Percentiles rank a stretch among this genome's conserved stretches.
phyloP scores from a whole-genome alignment of 192 early-diverging fungal species.

The Mortierella alpina region DNA sequence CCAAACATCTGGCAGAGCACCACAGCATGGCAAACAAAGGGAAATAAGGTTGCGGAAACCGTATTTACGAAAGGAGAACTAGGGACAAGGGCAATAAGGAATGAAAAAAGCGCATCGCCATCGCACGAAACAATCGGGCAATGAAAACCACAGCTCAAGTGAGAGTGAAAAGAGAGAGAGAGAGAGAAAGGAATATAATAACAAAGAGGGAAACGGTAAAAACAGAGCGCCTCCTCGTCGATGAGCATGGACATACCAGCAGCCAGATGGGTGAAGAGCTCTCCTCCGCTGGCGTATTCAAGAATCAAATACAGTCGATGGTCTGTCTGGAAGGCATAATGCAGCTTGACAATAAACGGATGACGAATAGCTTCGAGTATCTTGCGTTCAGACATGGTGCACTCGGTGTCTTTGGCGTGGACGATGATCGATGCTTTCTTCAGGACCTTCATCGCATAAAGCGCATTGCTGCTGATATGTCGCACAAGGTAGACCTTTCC shows the following conservation, averaged over 20 bases:
- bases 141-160: not conserved
- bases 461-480: constrained; percentile 64
- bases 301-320: constrained; percentile 90
- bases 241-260: constrained; percentile 58
- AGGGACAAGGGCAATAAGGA: not conserved
- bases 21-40: not conserved
- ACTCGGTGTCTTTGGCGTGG: constrained; percentile 80
- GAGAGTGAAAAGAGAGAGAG: constrained; percentile 4
- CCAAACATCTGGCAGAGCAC: constrained; percentile 14
- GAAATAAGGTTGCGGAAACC: not conserved
- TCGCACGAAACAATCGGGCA: too few relatives aligned
- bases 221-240: not conserved
- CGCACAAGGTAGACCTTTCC: constrained; percentile 89
- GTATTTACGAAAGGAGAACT: not conserved
- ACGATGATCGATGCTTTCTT: constrained; percentile 89
- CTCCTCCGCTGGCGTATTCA: constrained; percentile 91
- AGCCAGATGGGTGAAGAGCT: constrained; percentile 92
- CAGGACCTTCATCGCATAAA: constrained; percentile 95
- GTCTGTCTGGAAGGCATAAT: constrained; percentile 93
- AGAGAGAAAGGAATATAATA: not conserved
- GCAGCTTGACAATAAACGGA: constrained; percentile 93
- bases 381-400: constrained; percentile 89
- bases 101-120: too few relatives aligned
- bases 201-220: not conserved
- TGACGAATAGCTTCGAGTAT: constrained; percentile 89